Conservation (phyloP, 345 rosid genomes). For the Crucihimalaya himalaica region DNA sequence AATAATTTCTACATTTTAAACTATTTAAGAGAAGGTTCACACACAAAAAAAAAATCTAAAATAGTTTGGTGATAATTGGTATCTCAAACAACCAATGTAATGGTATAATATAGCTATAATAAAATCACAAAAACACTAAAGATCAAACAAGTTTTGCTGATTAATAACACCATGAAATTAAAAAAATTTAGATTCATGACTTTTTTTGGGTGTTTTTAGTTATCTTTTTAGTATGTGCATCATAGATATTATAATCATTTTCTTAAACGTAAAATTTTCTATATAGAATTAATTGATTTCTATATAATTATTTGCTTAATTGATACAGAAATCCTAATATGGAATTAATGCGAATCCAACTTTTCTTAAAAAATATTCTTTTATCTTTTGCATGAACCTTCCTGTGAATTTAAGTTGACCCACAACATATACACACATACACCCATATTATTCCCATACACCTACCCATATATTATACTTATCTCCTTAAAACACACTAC, state of each 20-base stretch:
- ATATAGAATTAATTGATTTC: no score
- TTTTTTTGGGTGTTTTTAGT: neutral
- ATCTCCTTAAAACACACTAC: conserved; percentile 25
- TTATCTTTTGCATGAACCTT: conserved; percentile 29
- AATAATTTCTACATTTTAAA: neutral
- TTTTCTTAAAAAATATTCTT: neutral
- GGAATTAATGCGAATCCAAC: neutral
- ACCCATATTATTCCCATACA: conserved; percentile 32
- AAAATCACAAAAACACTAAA: neutral
- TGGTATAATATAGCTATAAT: neutral
- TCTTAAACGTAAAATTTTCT: neutral
- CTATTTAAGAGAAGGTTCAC: neutral
- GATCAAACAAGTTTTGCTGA: neutral
- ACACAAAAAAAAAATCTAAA: neutral
- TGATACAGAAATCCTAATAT: neutral
- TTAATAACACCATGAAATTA: neutral
- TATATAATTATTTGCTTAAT: neutral
- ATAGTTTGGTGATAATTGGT: neutral
- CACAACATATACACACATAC: conserved; percentile 26
- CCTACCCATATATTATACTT: conserved; percentile 28
- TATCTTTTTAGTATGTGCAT: neutral
- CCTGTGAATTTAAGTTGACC: conserved; percentile 30
- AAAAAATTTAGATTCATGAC: neutral
- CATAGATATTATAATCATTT: neutral
- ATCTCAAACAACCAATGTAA: neutral